Base-by-base conservation (phyloP, 2,329 filamentous ascomycete genomes). In the Tolypocladium endophyticum region DNA sequence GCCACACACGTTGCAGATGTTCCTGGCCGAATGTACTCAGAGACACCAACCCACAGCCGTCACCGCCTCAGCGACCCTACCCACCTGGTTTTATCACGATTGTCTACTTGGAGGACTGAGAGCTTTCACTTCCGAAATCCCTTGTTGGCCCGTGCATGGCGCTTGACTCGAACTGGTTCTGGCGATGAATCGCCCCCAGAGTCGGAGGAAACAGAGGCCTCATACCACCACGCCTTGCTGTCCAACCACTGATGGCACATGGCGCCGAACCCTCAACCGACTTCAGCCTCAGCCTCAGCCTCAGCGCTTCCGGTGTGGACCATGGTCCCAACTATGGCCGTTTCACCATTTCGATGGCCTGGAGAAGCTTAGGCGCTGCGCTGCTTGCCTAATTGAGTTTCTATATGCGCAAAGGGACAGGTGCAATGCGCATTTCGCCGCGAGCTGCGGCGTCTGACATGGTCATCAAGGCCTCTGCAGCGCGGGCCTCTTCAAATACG, bases 221-320 rank as follows among this genome's bases (percentile, higher is more conserved):
- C 30, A 53, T 35, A 20, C 50, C 30, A 20, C 50, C 30, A 18
- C 50, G 14, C n/a, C 14, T 16, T 28, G 47, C 47, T 20, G 47
- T 56, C 55, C 55, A 56, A 45, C 55, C 55, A 56, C 36, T 43
- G 36, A 33, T 43, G 36, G 38, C 55, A 56, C 55, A 56, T 56
- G 55, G 55, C 55, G 55, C 55, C 38, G 25, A 6, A 11, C 11
- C 36, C 38, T 30, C 25, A 20, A 12, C 54, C 36, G 20, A 4
- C 38, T 45, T 45, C 55, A 56, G 54, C 38, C 30, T 56, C 55
- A 56, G 55, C 55, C 55, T 43, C 55, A 56, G 55, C 55, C 39
- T 43, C 38, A 33, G 50, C 50, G 55, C 35, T 39, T 38, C 35
- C 25, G 16, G 16, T 7, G 28, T 14, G n/a, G 54, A 23, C 54